Evolutionary conservation across 2,329 filamentous ascomycete species (phyloP).

Genomic region (Claviceps fusiformis): DNA sequence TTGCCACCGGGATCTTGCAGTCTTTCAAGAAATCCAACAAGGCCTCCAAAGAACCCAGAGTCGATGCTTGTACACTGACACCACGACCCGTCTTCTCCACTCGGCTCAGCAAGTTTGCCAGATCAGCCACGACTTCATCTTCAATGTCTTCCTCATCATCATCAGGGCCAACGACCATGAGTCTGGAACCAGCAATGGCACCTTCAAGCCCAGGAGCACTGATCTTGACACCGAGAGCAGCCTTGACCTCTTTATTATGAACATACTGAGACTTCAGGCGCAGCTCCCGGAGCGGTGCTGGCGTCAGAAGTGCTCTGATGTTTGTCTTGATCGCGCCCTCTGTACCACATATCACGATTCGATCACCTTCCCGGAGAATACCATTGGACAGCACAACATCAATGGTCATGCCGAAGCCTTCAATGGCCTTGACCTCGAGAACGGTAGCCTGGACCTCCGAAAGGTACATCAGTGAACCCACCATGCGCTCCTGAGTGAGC

Average conservation of each 20-base stretch:
- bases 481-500: slow-evolving; percentile 95
- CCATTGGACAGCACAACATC: slow-evolving; percentile 95
- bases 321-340: slow-evolving; percentile 93
- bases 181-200: slow-evolving; percentile 87
- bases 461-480: slow-evolving; percentile 92
- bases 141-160: slow-evolving; percentile 95
- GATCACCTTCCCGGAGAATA: slow-evolving; percentile 85
- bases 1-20: slow-evolving; percentile 93
- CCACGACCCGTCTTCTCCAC: slow-evolving; percentile 86
- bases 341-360: slow-evolving; percentile 90
- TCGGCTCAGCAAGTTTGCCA: slow-evolving; percentile 79
- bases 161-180: slow-evolving; percentile 86
- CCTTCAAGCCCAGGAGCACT: slow-evolving; percentile 89
- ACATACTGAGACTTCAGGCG: slow-evolving; percentile 94
- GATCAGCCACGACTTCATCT: slow-evolving; percentile 91
- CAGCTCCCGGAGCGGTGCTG: slow-evolving; percentile 82
- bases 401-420: slow-evolving; percentile 97
- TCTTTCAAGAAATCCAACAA: slow-evolving; percentile 89
- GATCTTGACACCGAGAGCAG: slow-evolving; percentile 96
- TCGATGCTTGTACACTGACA: slow-evolving; percentile 95
- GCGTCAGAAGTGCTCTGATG: slow-evolving; percentile 85
- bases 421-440: slow-evolving; percentile 96
- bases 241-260: slow-evolving; percentile 99
- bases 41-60: slow-evolving; percentile 90
- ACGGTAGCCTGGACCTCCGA: slow-evolving; percentile 96